Evolutionary conservation across 148 eudicot genomes (phyloP).

Genomic region (Polygonum aviculare): DNA sequence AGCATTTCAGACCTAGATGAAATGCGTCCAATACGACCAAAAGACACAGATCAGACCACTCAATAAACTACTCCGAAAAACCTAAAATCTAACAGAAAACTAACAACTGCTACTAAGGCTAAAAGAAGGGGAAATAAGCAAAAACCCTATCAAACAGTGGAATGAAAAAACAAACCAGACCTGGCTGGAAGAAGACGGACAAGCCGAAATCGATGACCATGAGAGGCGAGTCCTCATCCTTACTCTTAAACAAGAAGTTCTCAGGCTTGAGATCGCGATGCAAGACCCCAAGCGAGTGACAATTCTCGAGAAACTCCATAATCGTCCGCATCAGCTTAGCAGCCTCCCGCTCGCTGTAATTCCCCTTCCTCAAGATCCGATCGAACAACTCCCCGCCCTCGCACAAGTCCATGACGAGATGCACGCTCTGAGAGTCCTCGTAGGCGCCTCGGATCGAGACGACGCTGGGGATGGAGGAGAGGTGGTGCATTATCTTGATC

Average conservation of each 20-base stretch:
- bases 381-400: slow-evolving; percentile 68
- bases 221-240: slow-evolving; percentile 49
- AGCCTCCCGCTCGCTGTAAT: slow-evolving; percentile 59
- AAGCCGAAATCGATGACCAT: slow-evolving; percentile 61
- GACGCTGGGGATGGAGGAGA: slow-evolving; percentile 40
- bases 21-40: no score
- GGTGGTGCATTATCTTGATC: slow-evolving; percentile 69
- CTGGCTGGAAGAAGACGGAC: slow-evolving; percentile 67
- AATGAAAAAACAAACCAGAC: slow-evolving; percentile 23
- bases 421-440: slow-evolving; percentile 46
- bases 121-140: no score
- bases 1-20: no score
- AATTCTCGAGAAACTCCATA: slow-evolving; percentile 50
- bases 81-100: no score
- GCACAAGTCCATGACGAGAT: slow-evolving; percentile 70
- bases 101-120: no score
- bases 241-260: slow-evolving; percentile 47
- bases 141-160: no score
- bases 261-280: slow-evolving; percentile 78
- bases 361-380: slow-evolving; percentile 54
- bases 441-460: slow-evolving; percentile 55
- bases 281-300: slow-evolving; percentile 70
- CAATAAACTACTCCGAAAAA: no score
- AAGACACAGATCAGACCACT: no score
- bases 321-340: slow-evolving; percentile 55